Percentiles rank a stretch among this genome's conserved stretches.
Conservation (phyloP, 2,329 filamentous ascomycete genomes). For the Aspergillus sp. region DNA sequence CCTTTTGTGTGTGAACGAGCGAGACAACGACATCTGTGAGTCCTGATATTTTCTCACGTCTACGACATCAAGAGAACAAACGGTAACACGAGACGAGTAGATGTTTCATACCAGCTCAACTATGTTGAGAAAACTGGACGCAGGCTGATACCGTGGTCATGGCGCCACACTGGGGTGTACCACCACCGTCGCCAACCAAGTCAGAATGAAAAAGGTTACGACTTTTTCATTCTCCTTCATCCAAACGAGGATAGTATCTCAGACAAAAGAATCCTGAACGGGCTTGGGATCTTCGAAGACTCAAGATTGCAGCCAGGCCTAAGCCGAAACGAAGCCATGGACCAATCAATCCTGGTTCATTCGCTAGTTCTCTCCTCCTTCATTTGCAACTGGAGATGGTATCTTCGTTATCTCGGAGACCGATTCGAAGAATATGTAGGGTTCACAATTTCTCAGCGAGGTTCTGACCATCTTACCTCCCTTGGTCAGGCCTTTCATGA, state of each 20-base stretch:
- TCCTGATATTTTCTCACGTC: neutral
- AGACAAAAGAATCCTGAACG: neutral
- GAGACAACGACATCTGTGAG: neutral
- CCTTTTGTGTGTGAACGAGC: neutral
- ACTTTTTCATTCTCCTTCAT: neutral
- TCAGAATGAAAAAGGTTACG: neutral
- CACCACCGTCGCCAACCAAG: neutral
- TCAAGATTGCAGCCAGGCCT: neutral
- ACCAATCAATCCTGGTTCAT: neutral
- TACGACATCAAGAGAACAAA: too few species aligned
- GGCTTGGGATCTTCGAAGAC: neutral
- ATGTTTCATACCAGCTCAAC: neutral
- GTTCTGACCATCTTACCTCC: neutral
- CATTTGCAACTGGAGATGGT: neutral
- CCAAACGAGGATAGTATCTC: neutral
- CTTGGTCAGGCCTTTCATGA: neutral
- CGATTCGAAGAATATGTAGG: neutral
- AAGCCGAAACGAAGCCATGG: neutral
- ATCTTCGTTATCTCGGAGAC: neutral
- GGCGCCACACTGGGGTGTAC: neutral
- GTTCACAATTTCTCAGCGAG: neutral
- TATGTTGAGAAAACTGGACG: neutral
- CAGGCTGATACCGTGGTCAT: neutral
- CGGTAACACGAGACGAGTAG: neutral
- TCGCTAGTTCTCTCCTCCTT: neutral